Evolutionary conservation across 768 basidiomycete species (phyloP), one percentile per base, ranked within the genome.

Genomic region (Lactifluus subvellereus): DNA sequence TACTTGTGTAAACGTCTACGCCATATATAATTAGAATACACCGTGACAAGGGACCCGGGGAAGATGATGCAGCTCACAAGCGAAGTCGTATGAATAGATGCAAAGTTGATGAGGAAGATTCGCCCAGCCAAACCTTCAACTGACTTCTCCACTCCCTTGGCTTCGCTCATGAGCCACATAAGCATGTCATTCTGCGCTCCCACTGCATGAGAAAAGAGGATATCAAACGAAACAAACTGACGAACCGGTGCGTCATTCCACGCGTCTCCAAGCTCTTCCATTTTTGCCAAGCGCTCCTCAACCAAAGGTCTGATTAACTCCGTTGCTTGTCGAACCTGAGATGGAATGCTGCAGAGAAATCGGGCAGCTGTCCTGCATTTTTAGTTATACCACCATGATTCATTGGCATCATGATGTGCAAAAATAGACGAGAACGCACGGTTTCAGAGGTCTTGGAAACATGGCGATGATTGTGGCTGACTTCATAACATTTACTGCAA

Each of bases 371-470:
- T 37, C 40, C 58, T 70, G 40, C 1, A 72, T 68, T 14, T 1
- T 22, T 2, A 22, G 2, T 22, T 57, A 64, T 7, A 43, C 52
- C 3, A 48, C n/a, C 27, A 69, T 66, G 18, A 72, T 70, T 16
- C 14, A 20, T 48, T n/a, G n/a, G 42, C 42, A 20, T 10, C 2
- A 61, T 61, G 4, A 66, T 37, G 40, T 52, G 64, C 18, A 66
- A 68, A 35, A 67, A 38, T 20, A 69, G 13, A 38, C 14, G 38
- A 20, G 18, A 65, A 37, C 78, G 54, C 60, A 82, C 82, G 79
- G 78, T 65, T 74, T 76, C n/a, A 83, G 57, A 61, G 78, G 71
- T 20, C 65, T 53, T 0, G 82, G 82, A 58, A 78, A 74, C 11
- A 77, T 40, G 27, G 72, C 72, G 40, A 83, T 72, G 7, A 74